Base-by-base conservation (phyloP, 495 filamentous ascomycete genomes). In the Lasiosphaeris hirsuta region DNA sequence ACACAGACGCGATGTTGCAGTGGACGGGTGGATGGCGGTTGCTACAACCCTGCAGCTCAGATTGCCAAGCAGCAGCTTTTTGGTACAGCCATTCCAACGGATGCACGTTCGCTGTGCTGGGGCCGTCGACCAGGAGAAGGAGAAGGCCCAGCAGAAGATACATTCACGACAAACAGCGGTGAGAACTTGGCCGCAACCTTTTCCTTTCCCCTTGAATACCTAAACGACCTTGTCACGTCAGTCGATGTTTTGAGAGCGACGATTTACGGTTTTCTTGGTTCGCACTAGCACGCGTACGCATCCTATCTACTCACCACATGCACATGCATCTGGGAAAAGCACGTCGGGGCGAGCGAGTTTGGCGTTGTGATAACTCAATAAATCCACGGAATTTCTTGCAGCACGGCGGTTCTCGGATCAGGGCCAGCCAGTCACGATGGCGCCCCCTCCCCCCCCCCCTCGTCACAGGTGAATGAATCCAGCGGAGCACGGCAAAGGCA, bases 191-290 rank as follows among this genome's bases (percentile, higher is more conserved):
- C 23, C 23, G 2, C 23, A 5, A 30, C 23, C 23, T 30, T 30
- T 30, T 5, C 23, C 23, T 30, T 30, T 5, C 23, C 23, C 23
- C 23, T 30, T 30, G 2, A 30, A 30, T 30, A 5, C 23, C 23
- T 30, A 30, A 30, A 30, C 23, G 23, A 30, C 23, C 23, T 51
- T 51, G 35, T 51, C 49, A 51, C 49, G 49, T 51, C 49, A 51
- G 49, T 51, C 15, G 35, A 51, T 15, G 49, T 34, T 34, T 17
- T 14, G 35, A 17, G 46, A 36, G 43, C 14, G 30, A 33, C 33
- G 10, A 49, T 49, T 46, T 46, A 46, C 30, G 43, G 43, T 10
- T 19, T 46, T 46, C 15, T 30, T 30, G 23, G 23, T 30, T 30
- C 23, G 23, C 23, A 30, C 23, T 30, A 30, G 23, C 5, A 5